Evolutionary conservation across 495 filamentous ascomycete genomes (phyloP).

Genomic region (Talaromyces trachyspermus): DNA sequence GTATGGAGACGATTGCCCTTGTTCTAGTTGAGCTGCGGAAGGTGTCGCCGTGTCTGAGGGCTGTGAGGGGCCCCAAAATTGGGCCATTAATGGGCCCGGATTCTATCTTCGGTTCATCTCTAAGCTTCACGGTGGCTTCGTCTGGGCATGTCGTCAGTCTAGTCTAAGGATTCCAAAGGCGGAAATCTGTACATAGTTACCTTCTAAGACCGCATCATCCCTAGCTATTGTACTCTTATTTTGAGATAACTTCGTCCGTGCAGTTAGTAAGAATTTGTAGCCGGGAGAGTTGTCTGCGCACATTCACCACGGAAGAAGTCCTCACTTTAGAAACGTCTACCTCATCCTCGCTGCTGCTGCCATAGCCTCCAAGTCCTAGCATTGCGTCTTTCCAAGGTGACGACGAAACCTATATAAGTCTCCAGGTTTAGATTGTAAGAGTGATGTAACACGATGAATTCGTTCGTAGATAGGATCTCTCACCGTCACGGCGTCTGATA

Average conservation of each 20-base stretch:
- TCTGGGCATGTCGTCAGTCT: neutral
- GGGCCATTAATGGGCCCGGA: conserved; percentile 24
- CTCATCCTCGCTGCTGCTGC: conserved; percentile 73
- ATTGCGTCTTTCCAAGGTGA: conserved; percentile 28
- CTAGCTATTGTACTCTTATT: neutral
- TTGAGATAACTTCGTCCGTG: conserved; percentile 16
- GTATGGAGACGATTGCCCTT: conserved; percentile 60
- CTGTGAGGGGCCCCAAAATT: conserved; percentile 37
- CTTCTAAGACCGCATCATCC: neutral
- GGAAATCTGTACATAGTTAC: too few relatives aligned
- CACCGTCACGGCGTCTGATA: too few relatives aligned
- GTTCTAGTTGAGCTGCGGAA: neutral
- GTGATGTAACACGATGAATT: too few relatives aligned
- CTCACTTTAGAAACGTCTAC: conserved; percentile 18
- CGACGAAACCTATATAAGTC: too few relatives aligned
- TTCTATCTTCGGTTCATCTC: neutral
- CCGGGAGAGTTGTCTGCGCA: too few relatives aligned
- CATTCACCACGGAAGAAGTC: neutral
- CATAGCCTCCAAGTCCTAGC: conserved; percentile 63
- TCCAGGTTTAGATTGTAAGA: too few relatives aligned
- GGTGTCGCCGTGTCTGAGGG: conserved; percentile 9
- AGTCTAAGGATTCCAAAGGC: neutral
- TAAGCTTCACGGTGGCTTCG: neutral
- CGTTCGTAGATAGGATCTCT: too few relatives aligned
- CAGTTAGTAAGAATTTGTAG: too few relatives aligned